phyloP scores from a whole-genome alignment of 257 asterid genomes.

The Nicotiana obtusifolia region DNA sequence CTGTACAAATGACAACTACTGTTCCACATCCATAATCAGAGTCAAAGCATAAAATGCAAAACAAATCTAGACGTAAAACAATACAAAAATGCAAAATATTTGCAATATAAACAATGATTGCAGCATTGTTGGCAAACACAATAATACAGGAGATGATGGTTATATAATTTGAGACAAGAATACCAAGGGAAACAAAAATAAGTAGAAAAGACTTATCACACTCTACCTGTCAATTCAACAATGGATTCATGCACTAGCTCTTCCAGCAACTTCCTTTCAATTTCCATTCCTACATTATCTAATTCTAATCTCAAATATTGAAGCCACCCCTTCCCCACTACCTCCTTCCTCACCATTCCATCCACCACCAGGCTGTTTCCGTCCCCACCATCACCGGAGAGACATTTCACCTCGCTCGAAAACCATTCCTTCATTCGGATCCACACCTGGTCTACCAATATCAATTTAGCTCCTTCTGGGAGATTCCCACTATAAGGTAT shows the following conservation, averaged over 20 bases:
- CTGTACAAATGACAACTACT: slow-evolving; percentile 1
- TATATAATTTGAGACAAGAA: neutral
- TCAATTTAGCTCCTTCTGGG: slow-evolving; percentile 17
- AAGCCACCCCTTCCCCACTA: slow-evolving; percentile 64
- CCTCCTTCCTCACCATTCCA: slow-evolving; percentile 64
- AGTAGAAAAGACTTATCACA: slow-evolving; percentile 21
- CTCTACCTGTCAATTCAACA: slow-evolving; percentile 51
- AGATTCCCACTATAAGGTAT: slow-evolving; percentile 25
- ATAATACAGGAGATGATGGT: slow-evolving; percentile 21
- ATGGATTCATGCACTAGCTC: slow-evolving; percentile 62
- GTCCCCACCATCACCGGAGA: slow-evolving; percentile 39
- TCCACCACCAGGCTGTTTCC: slow-evolving; percentile 48
- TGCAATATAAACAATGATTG: slow-evolving; percentile 8
- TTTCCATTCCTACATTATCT: slow-evolving; percentile 54
- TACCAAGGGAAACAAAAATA: neutral
- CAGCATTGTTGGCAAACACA: slow-evolving; percentile 23
- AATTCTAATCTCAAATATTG: slow-evolving; percentile 47
- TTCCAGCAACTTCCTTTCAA: slow-evolving; percentile 63
- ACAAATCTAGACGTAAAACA: neutral
- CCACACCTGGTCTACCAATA: slow-evolving; percentile 61
- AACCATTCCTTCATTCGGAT: slow-evolving; percentile 57
- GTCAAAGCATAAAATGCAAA: neutral
- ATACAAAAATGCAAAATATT: neutral
- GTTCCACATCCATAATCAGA: neutral
- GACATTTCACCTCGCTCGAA: slow-evolving; percentile 33